Base-by-base conservation (phyloP, 106 monocot species). In the Acorus calamus region DNA sequence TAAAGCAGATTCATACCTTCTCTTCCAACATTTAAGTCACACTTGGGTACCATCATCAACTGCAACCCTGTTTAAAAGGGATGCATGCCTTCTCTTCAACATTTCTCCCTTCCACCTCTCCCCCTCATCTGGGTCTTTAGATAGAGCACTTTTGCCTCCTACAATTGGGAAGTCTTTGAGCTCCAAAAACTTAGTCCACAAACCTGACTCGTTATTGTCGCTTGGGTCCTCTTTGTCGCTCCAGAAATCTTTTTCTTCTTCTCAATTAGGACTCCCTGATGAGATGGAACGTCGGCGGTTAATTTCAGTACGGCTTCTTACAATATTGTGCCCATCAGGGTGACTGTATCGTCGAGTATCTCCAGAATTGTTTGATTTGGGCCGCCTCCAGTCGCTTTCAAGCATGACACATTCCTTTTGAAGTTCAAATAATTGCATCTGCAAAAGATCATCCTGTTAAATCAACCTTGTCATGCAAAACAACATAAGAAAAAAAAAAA, bases 391-490 rank as follows among this genome's bases (percentile, higher is more conserved):
- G n/a, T 73, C 81, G 65, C 93, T 69, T 78, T 94, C 59, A 86
- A 72, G 64, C 93, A 94, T 4, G 77, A 11, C 55, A 51, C 66
- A 46, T 94, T 94, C 64, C 75, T 86, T 50, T 77, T 51, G 54
- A 94, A 94, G 67, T 94, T 94, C 11, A 94, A 66, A 62, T 83
- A 94, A 64, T 80, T 83, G 62, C 93, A 94, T 64, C 86, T 94
- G 75, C 63, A 73, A 62, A 66, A 59, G 2, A 52, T 8, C 5
- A 68, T 42, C 3, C 6, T 28, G 28, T 28, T 28, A 28, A 52
- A 52, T 53, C 4, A n/a, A 49, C 43, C 12, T 8, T 9, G 45
- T 50, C 6, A 6, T 28, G 2, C 41, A 7, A 52, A 69, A 60
- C 2, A 69, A 50, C 59, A 2, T 52, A 70, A 61, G 45, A 11